Conservation (phyloP, 2,329 filamentous ascomycete genomes). For the Fusarium cyanostomum region DNA sequence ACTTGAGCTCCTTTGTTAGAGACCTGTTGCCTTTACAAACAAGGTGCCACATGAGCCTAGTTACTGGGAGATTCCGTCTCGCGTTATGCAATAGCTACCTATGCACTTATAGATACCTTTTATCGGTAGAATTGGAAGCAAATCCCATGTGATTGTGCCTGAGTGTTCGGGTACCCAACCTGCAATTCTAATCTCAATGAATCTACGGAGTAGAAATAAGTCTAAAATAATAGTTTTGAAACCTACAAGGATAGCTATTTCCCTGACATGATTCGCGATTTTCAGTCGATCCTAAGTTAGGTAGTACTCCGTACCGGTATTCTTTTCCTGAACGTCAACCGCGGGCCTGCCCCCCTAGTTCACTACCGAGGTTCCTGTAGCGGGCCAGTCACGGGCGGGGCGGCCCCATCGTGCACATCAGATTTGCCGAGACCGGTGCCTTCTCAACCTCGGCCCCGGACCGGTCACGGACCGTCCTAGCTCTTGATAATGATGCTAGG, state of each 20-base stretch:
- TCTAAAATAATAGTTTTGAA: neutral
- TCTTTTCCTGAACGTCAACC: constrained; percentile 1
- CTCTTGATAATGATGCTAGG: constrained; percentile 33
- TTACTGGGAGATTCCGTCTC: neutral
- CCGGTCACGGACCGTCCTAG: constrained; percentile 34
- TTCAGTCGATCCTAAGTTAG: neutral
- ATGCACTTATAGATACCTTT: neutral
- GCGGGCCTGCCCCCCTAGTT: constrained; percentile 3
- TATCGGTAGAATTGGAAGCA: neutral
- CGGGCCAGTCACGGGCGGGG: constrained; percentile 38
- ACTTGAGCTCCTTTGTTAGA: constrained; percentile 4
- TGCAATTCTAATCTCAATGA: neutral
- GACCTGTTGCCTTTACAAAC: neutral
- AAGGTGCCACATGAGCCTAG: neutral
- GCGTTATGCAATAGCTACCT: constrained; percentile 1
- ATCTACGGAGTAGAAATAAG: neutral
- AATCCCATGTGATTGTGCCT: constrained; percentile 1
- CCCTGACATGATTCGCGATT: neutral
- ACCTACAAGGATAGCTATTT: neutral
- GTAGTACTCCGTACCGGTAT: neutral
- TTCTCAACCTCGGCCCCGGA: constrained; percentile 36
- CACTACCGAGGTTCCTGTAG: constrained; percentile 39
- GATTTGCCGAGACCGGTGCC: constrained; percentile 43
- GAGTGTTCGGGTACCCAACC: neutral
- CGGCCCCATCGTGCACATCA: neutral